Evolutionary conservation across 179 eudicot species (phyloP).

Genomic region (Silene coronaria): DNA sequence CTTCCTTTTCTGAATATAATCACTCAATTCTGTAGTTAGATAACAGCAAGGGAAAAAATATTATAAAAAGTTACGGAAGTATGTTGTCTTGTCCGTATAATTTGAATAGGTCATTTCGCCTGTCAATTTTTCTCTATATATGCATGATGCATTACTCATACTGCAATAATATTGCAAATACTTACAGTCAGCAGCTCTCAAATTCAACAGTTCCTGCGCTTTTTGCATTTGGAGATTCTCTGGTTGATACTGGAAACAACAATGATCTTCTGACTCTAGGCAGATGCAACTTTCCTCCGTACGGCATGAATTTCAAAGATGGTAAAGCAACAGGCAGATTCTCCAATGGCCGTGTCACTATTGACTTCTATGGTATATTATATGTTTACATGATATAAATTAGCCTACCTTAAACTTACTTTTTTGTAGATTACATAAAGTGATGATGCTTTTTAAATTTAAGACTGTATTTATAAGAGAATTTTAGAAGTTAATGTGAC

Average conservation of each 20-base stretch:
- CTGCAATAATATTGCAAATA: neutral
- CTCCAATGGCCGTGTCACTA: conserved; percentile 16
- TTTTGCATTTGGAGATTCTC: conserved; percentile 20
- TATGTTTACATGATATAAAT: neutral
- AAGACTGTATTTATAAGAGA: neutral
- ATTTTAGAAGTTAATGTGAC: too few relatives aligned
- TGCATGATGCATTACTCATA: conserved; percentile 7
- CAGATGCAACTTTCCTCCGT: conserved; percentile 17
- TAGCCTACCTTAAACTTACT: neutral
- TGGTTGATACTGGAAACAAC: conserved; percentile 17
- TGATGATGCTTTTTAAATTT: neutral
- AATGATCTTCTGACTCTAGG: conserved; percentile 15
- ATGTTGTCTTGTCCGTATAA: conserved; percentile 4
- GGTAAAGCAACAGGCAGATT: conserved; percentile 18
- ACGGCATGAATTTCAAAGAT: conserved; percentile 15
- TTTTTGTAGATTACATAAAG: neutral
- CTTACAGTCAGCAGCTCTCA: neutral
- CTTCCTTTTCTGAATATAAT: neutral
- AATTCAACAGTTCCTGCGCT: conserved; percentile 11
- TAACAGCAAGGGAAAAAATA: neutral
- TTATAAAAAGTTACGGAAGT: neutral
- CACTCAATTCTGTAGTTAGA: neutral
- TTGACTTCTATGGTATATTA: conserved; percentile 18
- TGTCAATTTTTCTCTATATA: neutral
- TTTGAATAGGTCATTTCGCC: neutral